Conservation (phyloP, 2,329 filamentous ascomycete species). For the Westerdykella aurantiaca region DNA sequence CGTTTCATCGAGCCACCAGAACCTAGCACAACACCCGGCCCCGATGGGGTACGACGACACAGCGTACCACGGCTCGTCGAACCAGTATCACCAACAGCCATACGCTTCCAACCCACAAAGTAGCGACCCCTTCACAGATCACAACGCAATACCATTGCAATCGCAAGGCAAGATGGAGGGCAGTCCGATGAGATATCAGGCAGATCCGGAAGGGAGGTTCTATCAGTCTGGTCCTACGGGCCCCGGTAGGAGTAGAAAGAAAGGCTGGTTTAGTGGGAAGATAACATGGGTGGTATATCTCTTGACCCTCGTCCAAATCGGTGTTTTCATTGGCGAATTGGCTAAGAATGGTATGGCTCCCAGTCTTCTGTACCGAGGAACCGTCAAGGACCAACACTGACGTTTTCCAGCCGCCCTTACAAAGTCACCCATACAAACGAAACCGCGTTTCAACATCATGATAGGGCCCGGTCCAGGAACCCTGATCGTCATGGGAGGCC, state of each 20-base stretch:
- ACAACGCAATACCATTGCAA: conserved; percentile 45
- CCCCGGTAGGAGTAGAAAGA: conserved; percentile 35
- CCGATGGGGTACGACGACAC: conserved; percentile 52
- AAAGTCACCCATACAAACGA: conserved; percentile 68
- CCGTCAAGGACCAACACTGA: conserved; percentile 5
- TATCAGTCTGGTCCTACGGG: conserved; percentile 12
- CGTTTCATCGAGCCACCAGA: conserved; percentile 27
- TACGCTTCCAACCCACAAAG: conserved; percentile 43
- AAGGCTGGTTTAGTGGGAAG: conserved; percentile 52
- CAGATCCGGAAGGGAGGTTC: conserved; percentile 36
- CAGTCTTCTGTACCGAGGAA: background rate
- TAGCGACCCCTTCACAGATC: conserved; percentile 51
- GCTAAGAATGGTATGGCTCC: conserved; percentile 66
- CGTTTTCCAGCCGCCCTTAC: conserved; percentile 60
- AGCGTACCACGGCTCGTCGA: conserved; percentile 51
- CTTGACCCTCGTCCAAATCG: conserved; percentile 69
- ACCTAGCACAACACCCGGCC: conserved; percentile 37
- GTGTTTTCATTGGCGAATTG: conserved; percentile 84
- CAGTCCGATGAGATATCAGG: conserved; percentile 35
- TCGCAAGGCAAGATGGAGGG: conserved; percentile 35
- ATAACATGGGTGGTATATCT: conserved; percentile 78
- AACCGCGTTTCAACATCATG: conserved; percentile 92
- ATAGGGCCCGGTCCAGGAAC: conserved; percentile 88
- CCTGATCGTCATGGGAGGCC: conserved; percentile 93
- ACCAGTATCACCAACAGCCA: conserved; percentile 26